phyloP scores from a whole-genome alignment of 805 yeast species.

The Nakazawaea molendinolei region DNA sequence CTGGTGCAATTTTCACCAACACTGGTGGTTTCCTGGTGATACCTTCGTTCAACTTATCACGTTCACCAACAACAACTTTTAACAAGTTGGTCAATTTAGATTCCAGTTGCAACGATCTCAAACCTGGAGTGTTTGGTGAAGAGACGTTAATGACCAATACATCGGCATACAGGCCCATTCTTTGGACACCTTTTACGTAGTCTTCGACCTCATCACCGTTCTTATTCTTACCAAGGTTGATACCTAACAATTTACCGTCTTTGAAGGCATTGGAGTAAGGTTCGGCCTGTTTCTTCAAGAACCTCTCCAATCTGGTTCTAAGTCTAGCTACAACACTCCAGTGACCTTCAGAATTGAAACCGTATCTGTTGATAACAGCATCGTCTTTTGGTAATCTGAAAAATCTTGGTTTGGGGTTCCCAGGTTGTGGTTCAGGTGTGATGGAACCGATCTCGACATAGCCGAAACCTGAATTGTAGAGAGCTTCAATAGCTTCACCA shows the following conservation, averaged over 20 bases:
- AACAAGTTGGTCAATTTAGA: slow-evolving; percentile 63
- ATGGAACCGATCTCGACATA: slow-evolving; percentile 91
- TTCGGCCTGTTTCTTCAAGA: slow-evolving; percentile 20
- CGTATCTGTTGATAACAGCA: slow-evolving; percentile 92
- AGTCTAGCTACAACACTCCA: slow-evolving; percentile 63
- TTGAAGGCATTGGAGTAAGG: slow-evolving; percentile 44
- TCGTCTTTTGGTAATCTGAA: slow-evolving; percentile 79
- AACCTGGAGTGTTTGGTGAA: slow-evolving; percentile 94
- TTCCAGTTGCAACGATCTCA: slow-evolving; percentile 79
- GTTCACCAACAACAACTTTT: slow-evolving; percentile 59
- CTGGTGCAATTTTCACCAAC: slow-evolving; percentile 91
- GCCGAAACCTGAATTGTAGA: slow-evolving; percentile 74
- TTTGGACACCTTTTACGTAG: slow-evolving; percentile 76
- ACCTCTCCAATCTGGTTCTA: slow-evolving; percentile 50
- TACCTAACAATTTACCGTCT: slow-evolving; percentile 61
- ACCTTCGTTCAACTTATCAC: slow-evolving; percentile 43
- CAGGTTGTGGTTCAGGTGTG: slow-evolving; percentile 90
- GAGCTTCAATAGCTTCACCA: slow-evolving; percentile 82
- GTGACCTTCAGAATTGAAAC: slow-evolving; percentile 91
- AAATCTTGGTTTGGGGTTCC: slow-evolving; percentile 90
- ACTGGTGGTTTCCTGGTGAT: slow-evolving; percentile 59
- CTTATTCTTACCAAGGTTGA: slow-evolving; percentile 90
- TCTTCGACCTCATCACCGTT: slow-evolving; percentile 86
- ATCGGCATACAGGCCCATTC: slow-evolving; percentile 81
- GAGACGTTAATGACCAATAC: slow-evolving; percentile 87